Evolutionary conservation across 345 rosid species (phyloP), one percentile per base, ranked within the genome.

Genomic region (Toxicodendron radicans): DNA sequence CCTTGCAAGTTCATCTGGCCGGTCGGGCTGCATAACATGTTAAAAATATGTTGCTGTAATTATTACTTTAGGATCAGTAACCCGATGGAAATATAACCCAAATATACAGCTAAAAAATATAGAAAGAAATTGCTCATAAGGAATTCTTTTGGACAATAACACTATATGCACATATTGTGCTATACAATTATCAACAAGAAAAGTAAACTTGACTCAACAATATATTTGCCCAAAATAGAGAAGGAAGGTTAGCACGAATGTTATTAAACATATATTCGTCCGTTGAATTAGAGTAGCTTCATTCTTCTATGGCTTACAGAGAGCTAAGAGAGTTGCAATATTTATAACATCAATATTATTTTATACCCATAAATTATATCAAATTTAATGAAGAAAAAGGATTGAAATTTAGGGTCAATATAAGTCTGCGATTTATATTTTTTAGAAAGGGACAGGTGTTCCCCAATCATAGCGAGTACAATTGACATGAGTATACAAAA

Each of bases 1-100:
- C 81, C 98, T 82, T 9, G 87, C 86, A 62, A 81, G 81, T 79
- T 93, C 98, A 79, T 93, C 97, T 5, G 87, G 78, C 75, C 95
- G 81, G 68, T 90, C 94, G 12, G 97, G 98, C 95, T 93, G 83
- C 82, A 86, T 14, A 51, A 48, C 72, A 74, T 35, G 27, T 63
- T 33, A 38, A 9, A 12, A 24, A 33, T 38, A 17, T 14, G 18
- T 1, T 58, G 20, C 11, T 71, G 45, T 27, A 48, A 33, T 30
- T 60, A 60, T 46, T 30, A 41, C 41, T 20, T 56, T 56, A 70
- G 23, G 9, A 57, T 24, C 7, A 32, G 21, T 3, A 69, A 21
- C 10, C 32, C 2, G 24, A 41, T 53, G 21, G 14, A 1, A 17
- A 13, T 5, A 43, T 21, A 58, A 27, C 54, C 27, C 66, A 57